Evolutionary conservation across 1,139 yeast genomes (phyloP), one percentile per base, ranked within the genome.

Genomic region (Tardiomyces depauwii): DNA sequence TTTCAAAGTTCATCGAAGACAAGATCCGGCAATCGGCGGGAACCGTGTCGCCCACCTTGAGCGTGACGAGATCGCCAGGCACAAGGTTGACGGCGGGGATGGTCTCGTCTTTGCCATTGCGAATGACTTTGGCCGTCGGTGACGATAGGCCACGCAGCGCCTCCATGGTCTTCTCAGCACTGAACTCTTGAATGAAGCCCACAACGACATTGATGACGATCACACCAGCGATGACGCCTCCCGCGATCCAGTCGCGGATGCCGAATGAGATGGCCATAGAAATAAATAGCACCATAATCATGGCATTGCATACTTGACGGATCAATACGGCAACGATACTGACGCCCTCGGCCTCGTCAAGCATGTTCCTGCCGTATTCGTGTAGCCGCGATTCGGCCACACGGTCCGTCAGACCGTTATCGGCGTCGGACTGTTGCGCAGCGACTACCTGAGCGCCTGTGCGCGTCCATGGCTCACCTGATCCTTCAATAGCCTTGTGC

Each of bases 121-220:
- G 73, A 45, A 78, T 70, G 12, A 79, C 87, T 45, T 76, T 69
- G 0, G 93, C 91, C 2, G 83, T 74, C 13, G 93, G 89, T 1
- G 89, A 78, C 45, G 84, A 75, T 49, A 84, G 72, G 2, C 80
- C 73, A 50, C 78, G 72, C 46, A 84, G 72, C 1, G 89, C 79
- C 32, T 82, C 86, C 88, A 84, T 83, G 1, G 93, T 83, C 61
- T 81, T 77, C 55, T 83, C 91, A 2, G 93, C 93, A 50, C 77
- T 77, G 53, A 71, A 69, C 60, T 82, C 88, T 62, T 84, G 93
- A 52, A 77, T 64, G 46, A 81, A 76, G 1, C 93, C 94, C 43
- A 84, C 82, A 25, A 66, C 65, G 43, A 83, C 79, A 60, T 84
- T 84, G 51, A 84, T 71, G 40, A 66, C 65, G 32, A 83, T 80